Conservation (phyloP, 129 eudicot genomes). For the Centella asiatica region DNA sequence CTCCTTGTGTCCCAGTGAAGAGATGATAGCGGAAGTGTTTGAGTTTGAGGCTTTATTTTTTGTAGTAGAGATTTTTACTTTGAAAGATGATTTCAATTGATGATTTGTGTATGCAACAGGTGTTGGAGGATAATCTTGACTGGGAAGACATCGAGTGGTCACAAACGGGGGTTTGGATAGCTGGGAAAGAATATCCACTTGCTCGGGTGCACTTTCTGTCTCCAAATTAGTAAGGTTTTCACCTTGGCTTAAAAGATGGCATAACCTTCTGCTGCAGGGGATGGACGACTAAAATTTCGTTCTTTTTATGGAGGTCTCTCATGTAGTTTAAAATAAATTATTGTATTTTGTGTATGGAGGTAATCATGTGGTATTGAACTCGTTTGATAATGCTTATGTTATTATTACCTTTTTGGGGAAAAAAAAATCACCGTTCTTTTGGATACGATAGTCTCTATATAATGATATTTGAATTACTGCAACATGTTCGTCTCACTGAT, state of each 20-base stretch:
- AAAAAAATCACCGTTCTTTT: no score
- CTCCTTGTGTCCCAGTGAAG: no score
- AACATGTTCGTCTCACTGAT: no score
- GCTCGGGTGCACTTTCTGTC: conserved; percentile 86
- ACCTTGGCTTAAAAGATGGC: not conserved
- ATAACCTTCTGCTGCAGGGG: not conserved
- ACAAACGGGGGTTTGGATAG: conserved; percentile 80
- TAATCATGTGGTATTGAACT: not conserved
- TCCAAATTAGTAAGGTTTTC: conserved; percentile 26
- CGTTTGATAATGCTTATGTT: no score
- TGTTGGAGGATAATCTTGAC: conserved; percentile 80
- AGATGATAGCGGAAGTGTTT: no score
- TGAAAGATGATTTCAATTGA: not conserved
- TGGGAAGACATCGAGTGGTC: conserved; percentile 99
- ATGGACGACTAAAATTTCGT: not conserved
- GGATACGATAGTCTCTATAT: no score
- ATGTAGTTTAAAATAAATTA: not conserved
- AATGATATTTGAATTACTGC: no score
- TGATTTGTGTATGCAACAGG: conserved; percentile 28
- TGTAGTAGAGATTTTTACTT: not conserved
- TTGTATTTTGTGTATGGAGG: not conserved
- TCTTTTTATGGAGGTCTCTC: not conserved
- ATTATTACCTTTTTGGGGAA: no score
- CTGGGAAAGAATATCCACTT: conserved; percentile 77
- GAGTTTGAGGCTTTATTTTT: not conserved